A percentile compares a stretch with the other conserved stretches of the same genome.
Evolutionary conservation across 495 filamentous ascomycete genomes (phyloP).

Genomic region (Lichenothelia convexa): DNA sequence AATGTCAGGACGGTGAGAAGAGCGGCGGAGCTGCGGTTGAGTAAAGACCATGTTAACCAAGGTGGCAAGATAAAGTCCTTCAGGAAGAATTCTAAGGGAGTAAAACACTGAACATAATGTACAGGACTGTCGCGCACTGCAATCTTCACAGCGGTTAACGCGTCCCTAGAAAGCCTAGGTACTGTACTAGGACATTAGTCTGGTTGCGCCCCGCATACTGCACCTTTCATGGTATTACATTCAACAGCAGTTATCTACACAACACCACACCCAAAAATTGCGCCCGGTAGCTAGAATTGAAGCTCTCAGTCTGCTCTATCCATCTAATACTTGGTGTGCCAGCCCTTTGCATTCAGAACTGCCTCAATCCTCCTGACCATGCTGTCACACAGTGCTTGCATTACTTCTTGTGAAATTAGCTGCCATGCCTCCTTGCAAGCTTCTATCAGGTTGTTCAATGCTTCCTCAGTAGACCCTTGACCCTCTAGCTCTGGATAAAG

Average conservation of each 20-base stretch:
- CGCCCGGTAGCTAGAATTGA: too few relatives aligned
- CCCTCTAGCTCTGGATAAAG: conserved; percentile 1
- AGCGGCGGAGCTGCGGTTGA: conserved; percentile 13
- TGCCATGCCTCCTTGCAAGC: neutral
- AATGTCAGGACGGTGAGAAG: conserved; percentile 8
- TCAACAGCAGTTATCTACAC: too few relatives aligned
- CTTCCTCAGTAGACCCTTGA: neutral
- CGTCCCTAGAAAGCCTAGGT: too few relatives aligned
- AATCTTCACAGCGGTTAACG: conserved; percentile 18
- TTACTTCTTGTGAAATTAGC: neutral
- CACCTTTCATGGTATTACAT: too few relatives aligned
- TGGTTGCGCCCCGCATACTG: too few relatives aligned
- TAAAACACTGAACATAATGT: neutral
- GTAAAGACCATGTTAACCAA: conserved; percentile 30
- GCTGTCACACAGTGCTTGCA: neutral
- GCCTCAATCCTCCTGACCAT: neutral
- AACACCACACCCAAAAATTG: too few relatives aligned
- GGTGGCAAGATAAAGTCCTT: conserved; percentile 6
- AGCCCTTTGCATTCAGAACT: neutral
- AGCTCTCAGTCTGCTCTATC: too few relatives aligned
- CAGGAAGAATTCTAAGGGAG: neutral
- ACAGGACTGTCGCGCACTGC: conserved; percentile 13
- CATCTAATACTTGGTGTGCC: neutral
- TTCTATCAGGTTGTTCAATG: neutral
- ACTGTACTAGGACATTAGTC: too few relatives aligned